Percentiles rank a stretch among this genome's conserved stretches.
These are phyloP conservation scores for Choiromyces venosus DNA, from an alignment of 495 filamentous ascomycete species.

Conservation along the genomic window DNA sequence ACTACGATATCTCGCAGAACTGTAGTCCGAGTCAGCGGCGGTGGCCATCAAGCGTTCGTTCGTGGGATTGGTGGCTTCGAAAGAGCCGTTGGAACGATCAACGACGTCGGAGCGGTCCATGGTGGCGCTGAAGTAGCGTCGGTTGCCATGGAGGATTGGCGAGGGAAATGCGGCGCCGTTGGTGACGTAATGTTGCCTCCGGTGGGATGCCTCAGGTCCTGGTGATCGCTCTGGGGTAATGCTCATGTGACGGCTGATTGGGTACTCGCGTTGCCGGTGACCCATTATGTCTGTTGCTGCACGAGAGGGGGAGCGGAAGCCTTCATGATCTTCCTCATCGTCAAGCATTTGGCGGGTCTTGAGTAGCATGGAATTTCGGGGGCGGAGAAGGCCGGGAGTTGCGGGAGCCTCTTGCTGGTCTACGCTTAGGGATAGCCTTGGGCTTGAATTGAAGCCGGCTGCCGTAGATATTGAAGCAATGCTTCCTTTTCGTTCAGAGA, in stretches of 20 bases:
- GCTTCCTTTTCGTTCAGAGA: constrained; percentile 33
- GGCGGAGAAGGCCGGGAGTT: constrained; percentile 38
- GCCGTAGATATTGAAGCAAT: constrained; percentile 34
- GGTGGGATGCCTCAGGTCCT: constrained; percentile 17
- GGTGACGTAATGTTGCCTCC: constrained; percentile 25
- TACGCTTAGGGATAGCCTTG: constrained; percentile 44
- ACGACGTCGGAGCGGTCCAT: constrained; percentile 6
- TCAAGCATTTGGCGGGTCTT: constrained; percentile 45
- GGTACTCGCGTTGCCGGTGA: constrained; percentile 24
- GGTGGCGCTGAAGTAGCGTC: constrained; percentile 27
- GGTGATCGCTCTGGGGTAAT: constrained; percentile 17
- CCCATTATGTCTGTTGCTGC: constrained; percentile 55
- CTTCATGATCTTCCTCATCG: constrained; percentile 48
- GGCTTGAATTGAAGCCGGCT: constrained; percentile 48
- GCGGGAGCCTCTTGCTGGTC: constrained; percentile 48
- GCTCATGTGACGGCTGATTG: constrained; percentile 4
- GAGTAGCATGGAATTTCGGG: constrained; percentile 32
- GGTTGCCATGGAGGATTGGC: constrained; percentile 26
- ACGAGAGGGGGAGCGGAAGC: constrained; percentile 53
- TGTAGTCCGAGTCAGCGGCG: constrained; percentile 21
- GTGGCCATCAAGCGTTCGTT: constrained; percentile 20
- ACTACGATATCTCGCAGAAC: constrained; percentile 13
- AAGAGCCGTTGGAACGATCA: constrained; percentile 11
- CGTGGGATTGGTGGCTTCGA: constrained; percentile 3
- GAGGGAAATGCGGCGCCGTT: constrained; percentile 11